A percentile compares a stretch with the other conserved stretches of the same genome.
These are phyloP conservation scores for Claviceps africana DNA, from an alignment of 2,329 filamentous ascomycete species.

Conservation along the genomic window DNA sequence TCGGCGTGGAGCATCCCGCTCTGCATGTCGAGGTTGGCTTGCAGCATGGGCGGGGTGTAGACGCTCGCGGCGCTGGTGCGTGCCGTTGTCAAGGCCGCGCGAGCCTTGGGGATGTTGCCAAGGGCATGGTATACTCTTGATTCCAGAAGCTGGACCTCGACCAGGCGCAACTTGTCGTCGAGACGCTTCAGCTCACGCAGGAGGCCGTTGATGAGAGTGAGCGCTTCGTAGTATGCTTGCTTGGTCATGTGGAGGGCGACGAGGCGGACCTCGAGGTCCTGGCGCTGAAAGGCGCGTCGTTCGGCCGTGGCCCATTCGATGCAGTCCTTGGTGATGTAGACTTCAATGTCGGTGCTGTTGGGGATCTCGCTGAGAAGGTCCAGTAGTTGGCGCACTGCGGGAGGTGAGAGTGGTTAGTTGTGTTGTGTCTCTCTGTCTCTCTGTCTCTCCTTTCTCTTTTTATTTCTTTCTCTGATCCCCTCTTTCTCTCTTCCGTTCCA, in stretches of 20 bases:
- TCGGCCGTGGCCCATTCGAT: conserved; percentile 98
- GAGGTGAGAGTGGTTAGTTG: not conserved
- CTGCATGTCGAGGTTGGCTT: conserved; percentile 97
- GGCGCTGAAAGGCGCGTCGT: conserved; percentile 87
- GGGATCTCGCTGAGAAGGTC: conserved; percentile 91
- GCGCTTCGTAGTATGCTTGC: conserved; percentile 91
- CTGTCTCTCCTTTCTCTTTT: not conserved
- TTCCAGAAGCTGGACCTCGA: conserved; percentile 95
- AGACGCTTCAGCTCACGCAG: conserved; percentile 94
- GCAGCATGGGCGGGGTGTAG: conserved; percentile 87
- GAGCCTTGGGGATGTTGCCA: conserved; percentile 90
- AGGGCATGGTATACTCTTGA: conserved; percentile 94
- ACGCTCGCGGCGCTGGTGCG: conserved; percentile 92
- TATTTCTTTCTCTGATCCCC: not conserved
- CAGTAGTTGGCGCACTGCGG: conserved; percentile 79
- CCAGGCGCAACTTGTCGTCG: conserved; percentile 94
- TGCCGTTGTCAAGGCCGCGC: conserved; percentile 85
- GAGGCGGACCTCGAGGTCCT: conserved; percentile 93
- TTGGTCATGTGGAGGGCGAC: conserved; percentile 93
- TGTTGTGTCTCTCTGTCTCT: not conserved
- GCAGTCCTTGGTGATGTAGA: conserved; percentile 91
- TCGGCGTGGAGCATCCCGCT: conserved; percentile 97
- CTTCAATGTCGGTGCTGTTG: conserved; percentile 86
- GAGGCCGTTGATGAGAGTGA: conserved; percentile 91
- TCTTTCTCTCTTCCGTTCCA: not conserved